phyloP scores from a whole-genome alignment of 106 monocot species.

The Acanthochlamys bracteata region DNA sequence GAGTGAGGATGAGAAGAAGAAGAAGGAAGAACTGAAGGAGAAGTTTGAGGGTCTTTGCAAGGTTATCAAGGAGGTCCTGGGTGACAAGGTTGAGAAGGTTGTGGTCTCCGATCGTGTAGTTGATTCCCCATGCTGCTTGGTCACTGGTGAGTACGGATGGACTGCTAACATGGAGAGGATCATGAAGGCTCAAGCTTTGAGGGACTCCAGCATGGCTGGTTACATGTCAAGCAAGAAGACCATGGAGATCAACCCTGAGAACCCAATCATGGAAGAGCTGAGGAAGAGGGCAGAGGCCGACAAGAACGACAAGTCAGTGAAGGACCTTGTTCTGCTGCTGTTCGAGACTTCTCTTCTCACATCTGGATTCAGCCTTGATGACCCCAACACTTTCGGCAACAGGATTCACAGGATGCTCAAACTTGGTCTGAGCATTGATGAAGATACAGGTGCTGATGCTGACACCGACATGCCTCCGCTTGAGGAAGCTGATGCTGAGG shows the following conservation, averaged over 20 bases:
- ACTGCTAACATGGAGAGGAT: conserved; percentile 85
- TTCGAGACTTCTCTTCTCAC: conserved; percentile 66
- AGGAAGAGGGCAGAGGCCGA: conserved; percentile 65
- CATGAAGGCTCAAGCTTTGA: conserved; percentile 72
- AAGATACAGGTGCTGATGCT: conserved; percentile 33
- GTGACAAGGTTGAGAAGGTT: conserved; percentile 76
- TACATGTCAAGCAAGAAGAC: conserved; percentile 89
- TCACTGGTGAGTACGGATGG: conserved; percentile 76
- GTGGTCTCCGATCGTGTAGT: conserved; percentile 71
- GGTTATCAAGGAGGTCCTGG: conserved; percentile 65
- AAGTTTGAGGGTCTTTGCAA: conserved; percentile 79
- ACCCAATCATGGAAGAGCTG: conserved; percentile 73
- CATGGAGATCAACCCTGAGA: conserved; percentile 82
- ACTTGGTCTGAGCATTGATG: conserved; percentile 67
- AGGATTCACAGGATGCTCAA: conserved; percentile 75
- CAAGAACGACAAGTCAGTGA: conserved; percentile 81
- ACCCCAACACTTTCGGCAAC: conserved; percentile 74
- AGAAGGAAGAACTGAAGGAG: conserved; percentile 44
- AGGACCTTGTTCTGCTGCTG: conserved; percentile 58
- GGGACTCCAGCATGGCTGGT: conserved; percentile 70
- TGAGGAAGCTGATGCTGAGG: conserved; percentile 57
- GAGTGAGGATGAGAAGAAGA: conserved; percentile 72
- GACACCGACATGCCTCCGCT: conserved; percentile 65
- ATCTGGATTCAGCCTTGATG: conserved; percentile 73
- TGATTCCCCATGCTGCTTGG: conserved; percentile 71